Evolutionary conservation across 352 stramenopile genomes (phyloP), one percentile per base, ranked within the genome.

Genomic region (Plasmopara muralis): DNA sequence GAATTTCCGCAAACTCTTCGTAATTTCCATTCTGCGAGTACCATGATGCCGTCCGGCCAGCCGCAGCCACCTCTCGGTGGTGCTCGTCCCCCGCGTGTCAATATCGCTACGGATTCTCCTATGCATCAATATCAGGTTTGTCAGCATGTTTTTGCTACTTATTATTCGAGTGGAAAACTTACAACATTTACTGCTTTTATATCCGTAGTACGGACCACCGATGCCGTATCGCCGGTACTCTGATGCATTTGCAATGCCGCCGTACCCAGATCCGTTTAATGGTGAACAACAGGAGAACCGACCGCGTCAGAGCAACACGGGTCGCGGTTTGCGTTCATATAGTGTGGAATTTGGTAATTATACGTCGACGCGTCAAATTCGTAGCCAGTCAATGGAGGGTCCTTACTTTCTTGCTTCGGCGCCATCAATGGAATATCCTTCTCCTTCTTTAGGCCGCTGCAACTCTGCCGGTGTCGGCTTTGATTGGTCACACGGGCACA

Each of bases 371-470:
- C 74, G 76, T 18, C 73, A 70, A 46, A 67, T 84, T 8, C 77
- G 80, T 47, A 91, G 77, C 31, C 77, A 88, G 41, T 91, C 80
- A 15, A 81, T 91, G 56, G 80, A 91, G 51, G 77, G 75, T 0
- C 60, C 74, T 12, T 71, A 83, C 39, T 66, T 87, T 28, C 89
- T 89, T 47, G 68, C 68, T 0, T 66, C 57, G 6, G 68, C 59
- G 6, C 68, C 74, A 3, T 58, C 62, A 2, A 58, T 70, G 41
- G 74, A 87, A 18, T 91, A 87, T 41, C 60, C 55, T 7, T 69
- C 77, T 4, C 20, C 20, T 25, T 25, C 20, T 25, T 52, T 81
- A 30, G 78, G 59, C 47, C 80, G 73, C 40, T 84, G 73, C 41
- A 74, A 72, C 35, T 87, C 77, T n/a, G 77, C 74, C 10, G 68